A percentile compares a stretch with the other conserved stretches of the same genome.
phyloP scores from a whole-genome alignment of 371 early-diverging fungal species.

The Actinomortierella ambigua region DNA sequence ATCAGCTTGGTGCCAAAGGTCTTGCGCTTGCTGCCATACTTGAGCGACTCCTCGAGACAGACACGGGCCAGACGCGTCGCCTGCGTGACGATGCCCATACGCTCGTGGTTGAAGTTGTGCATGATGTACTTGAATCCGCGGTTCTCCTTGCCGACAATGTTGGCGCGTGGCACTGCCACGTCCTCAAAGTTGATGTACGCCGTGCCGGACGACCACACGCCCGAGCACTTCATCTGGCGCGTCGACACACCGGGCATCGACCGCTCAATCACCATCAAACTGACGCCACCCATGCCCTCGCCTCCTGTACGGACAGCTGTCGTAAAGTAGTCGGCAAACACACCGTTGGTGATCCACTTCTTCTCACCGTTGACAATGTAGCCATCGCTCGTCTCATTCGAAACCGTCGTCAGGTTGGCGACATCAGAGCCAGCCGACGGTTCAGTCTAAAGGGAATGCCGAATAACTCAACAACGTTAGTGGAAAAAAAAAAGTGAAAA shows the following conservation, averaged over 20 bases:
- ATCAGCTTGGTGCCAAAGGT: conserved; percentile 85
- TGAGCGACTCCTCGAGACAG: conserved; percentile 84
- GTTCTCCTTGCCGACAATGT: conserved; percentile 88
- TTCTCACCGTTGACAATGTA: conserved; percentile 88
- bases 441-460: conserved; percentile 49
- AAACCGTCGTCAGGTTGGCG: conserved; percentile 74
- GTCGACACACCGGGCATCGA: conserved; percentile 83
- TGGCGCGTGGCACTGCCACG: conserved; percentile 82
- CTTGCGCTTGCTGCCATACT: conserved; percentile 86
- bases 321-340: conserved; percentile 78
- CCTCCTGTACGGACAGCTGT: conserved; percentile 79
- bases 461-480: no score
- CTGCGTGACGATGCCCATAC: conserved; percentile 82
- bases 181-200: conserved; percentile 82
- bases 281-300: conserved; percentile 84
- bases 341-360: conserved; percentile 90
- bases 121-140: conserved; percentile 85
- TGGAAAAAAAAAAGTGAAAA: no score
- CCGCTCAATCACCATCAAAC: conserved; percentile 80
- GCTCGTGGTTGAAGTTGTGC: conserved; percentile 82
- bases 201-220: conserved; percentile 85
- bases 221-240: conserved; percentile 78
- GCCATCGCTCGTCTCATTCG: conserved; percentile 77
- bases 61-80: conserved; percentile 88
- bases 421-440: conserved; percentile 82